Percentiles rank a stretch among this genome's conserved stretches.
These are phyloP conservation scores for Aspergillus thermomutatus DNA, from an alignment of 2,329 filamentous ascomycete genomes.

Conservation along the genomic window DNA sequence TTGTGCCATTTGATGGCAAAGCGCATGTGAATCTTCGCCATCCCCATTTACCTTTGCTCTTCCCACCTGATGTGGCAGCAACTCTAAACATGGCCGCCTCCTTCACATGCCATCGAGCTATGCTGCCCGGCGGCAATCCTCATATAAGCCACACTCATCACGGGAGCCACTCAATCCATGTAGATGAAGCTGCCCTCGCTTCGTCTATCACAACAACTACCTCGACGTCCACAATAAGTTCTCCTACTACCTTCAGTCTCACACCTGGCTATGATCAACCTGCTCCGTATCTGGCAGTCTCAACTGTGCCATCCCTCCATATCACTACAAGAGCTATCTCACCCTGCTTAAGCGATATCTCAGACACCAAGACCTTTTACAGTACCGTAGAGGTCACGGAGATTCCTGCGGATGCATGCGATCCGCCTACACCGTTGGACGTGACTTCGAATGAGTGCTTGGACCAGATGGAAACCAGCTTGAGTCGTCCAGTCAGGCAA, in stretches of 20 bases:
- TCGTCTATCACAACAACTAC: not conserved
- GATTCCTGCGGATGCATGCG: constrained; percentile 10
- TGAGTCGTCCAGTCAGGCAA: not conserved
- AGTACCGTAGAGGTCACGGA: constrained; percentile 18
- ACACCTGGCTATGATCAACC: constrained; percentile 1
- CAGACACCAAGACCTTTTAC: constrained; percentile 20
- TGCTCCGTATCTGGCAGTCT: not conserved
- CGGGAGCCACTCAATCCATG: not conserved
- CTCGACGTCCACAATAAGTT: not conserved
- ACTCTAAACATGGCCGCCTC: constrained; percentile 12
- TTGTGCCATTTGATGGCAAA: constrained; percentile 12
- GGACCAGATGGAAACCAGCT: constrained; percentile 3
- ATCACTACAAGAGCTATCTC: constrained; percentile 8
- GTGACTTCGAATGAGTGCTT: not conserved
- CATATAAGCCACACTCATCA: constrained; percentile 1
- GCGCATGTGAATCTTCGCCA: constrained; percentile 13
- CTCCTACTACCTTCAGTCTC: constrained; percentile 9
- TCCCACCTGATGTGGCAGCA: constrained; percentile 8
- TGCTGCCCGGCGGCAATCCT: constrained; percentile 13
- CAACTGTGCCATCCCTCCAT: constrained; percentile 8
- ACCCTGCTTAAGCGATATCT: constrained; percentile 8
- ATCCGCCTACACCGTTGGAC: not conserved
- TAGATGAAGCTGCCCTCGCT: not conserved
- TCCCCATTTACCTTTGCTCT: constrained; percentile 1
- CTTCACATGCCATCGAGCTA: constrained; percentile 28